Evolutionary conservation across 257 asterid species (phyloP).

Genomic region (Gentiana dahurica): DNA sequence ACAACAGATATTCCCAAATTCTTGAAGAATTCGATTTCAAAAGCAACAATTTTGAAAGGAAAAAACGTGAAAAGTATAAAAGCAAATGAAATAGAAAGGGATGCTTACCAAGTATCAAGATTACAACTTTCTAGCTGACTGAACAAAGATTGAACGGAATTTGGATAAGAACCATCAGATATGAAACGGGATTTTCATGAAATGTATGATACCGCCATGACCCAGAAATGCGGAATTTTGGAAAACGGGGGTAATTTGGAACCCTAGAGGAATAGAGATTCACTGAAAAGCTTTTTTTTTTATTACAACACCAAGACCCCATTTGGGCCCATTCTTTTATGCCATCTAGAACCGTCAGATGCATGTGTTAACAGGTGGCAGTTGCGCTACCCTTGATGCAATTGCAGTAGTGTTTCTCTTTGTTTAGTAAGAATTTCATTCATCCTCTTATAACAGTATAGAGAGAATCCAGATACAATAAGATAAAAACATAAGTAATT

Average conservation of each 20-base stretch:
- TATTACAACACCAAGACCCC: not conserved
- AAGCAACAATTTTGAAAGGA: not conserved
- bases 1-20: not conserved
- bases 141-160: constrained; percentile 11
- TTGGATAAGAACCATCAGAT: constrained; percentile 8
- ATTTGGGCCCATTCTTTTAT: constrained; percentile 2
- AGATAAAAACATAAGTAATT: too few relatives aligned
- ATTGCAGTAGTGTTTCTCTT: too few relatives aligned
- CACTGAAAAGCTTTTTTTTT: not conserved
- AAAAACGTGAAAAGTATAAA: constrained; percentile 1
- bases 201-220: not conserved
- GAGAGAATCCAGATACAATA: too few relatives aligned
- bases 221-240: constrained; percentile 4
- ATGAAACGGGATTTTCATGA: constrained; percentile 1
- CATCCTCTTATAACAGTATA: too few relatives aligned
- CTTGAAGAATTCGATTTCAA: too few relatives aligned
- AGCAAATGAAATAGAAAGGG: constrained; percentile 4
- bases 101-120: constrained; percentile 27
- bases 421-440: too few relatives aligned
- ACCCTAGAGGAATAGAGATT: constrained; percentile 17
- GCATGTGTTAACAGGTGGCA: not conserved
- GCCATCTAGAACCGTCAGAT: not conserved
- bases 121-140: constrained; percentile 1
- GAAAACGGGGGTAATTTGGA: constrained; percentile 3
- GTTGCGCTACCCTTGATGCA: not conserved